Percentiles rank a stretch among this genome's conserved stretches.
Conservation (phyloP, 1,139 yeast species). For the Suhomyces maxii region DNA sequence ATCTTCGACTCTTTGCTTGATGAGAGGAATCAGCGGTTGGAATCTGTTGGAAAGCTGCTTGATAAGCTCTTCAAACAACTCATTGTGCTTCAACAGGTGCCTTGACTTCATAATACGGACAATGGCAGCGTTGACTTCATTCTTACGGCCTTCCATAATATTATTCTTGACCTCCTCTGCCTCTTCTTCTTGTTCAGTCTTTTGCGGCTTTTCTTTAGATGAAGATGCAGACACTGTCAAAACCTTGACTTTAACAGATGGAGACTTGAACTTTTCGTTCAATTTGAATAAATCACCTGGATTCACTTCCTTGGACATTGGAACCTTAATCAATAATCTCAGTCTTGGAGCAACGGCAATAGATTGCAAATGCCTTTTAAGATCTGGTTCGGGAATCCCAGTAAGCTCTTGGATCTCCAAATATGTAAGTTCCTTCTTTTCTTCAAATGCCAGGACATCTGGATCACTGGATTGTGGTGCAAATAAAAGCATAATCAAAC, state of each 20-base stretch:
- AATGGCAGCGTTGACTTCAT: constrained; percentile 82
- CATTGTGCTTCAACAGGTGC: constrained; percentile 60
- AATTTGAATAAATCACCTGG: constrained; percentile 64
- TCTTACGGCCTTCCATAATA: constrained; percentile 47
- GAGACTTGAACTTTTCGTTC: constrained; percentile 70
- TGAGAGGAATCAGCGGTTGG: constrained; percentile 63
- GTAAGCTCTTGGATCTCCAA: constrained; percentile 67
- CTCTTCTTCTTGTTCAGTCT: constrained; percentile 41
- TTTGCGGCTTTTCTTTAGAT: constrained; percentile 27
- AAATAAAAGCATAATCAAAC: constrained; percentile 72
- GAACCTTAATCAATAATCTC: constrained; percentile 67
- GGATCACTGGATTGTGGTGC: constrained; percentile 53
- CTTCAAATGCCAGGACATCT: constrained; percentile 46
- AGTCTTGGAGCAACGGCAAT: constrained; percentile 83
- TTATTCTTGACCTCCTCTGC: constrained; percentile 34
- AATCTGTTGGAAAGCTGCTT: constrained; percentile 65
- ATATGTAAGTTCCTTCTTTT: constrained; percentile 43
- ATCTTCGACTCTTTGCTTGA: constrained; percentile 78
- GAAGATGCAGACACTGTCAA: constrained; percentile 57
- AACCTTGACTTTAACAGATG: constrained; percentile 73
- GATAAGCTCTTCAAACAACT: constrained; percentile 65
- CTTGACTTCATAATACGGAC: constrained; percentile 86
- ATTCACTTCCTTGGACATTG: constrained; percentile 72
- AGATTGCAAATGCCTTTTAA: constrained; percentile 77
- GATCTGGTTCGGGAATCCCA: constrained; percentile 68